Base-by-base conservation (phyloP, 441 rosid genomes). In the Isatis lusitanica region DNA sequence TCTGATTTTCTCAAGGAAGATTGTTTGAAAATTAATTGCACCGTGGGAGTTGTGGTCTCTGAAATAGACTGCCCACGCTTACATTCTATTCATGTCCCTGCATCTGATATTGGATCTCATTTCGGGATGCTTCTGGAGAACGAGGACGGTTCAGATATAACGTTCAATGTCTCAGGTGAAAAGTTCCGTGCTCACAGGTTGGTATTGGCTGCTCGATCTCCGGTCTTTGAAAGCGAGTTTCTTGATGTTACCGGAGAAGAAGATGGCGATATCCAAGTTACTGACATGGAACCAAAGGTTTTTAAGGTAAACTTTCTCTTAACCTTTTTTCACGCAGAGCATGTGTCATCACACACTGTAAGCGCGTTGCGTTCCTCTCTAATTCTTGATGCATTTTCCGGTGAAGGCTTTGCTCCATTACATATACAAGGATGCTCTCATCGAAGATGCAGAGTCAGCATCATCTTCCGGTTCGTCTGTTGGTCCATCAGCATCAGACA, bases 21-120 rank as follows among this genome's bases (percentile, higher is more conserved):
- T 64, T 88, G 91, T 75, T 68, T 86, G 77, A 88, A 83, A 75
- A 85, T 88, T 28, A 83, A 86, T 64, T 88, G 93, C 73, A 88
- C 93, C 0, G 93, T 88, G 16, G 93, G 93, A 58, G 93, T 88
- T 78, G 93, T 88, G 74, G 87, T 88, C 71, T 88, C 93, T 1
- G 89, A 80, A 36, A 86, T 80, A 79, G 93, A 88, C 72, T 88
- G 91, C 24, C 85, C 90, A 4, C 84, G 91, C 69, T 74, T 85
- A 77, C 86, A 88, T 66, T 75, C 91, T 12, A 85, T 88, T 73
- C 85, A 83, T 64, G 93, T 86, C 74, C 93, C 93, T 13, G 88
- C 82, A 52, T 86, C 93, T 40, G 93, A 88, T 71, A 85, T 88
- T 46, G 93, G 93, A 16, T 75, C 83, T 44, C 87, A 88, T 52